Conservation (phyloP, 2,329 filamentous ascomycete genomes). For the Ceratocystis variospora region DNA sequence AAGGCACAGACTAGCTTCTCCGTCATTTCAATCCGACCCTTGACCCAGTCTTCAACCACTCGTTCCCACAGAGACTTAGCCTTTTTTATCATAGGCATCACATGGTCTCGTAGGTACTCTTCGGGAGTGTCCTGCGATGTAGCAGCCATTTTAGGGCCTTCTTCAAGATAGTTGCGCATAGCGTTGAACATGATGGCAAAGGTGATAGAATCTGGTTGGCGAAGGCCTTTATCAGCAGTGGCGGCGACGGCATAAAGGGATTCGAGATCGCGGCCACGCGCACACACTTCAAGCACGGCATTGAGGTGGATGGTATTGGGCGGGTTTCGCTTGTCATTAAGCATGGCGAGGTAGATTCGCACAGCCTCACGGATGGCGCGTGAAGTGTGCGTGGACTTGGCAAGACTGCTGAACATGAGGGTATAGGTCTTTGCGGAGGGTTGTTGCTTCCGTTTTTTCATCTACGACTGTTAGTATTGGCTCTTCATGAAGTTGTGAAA, state of each 20-base stretch:
- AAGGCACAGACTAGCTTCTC: constrained; percentile 69
- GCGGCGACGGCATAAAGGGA: constrained; percentile 63
- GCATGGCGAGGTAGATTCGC: constrained; percentile 64
- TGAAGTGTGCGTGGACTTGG: constrained; percentile 42
- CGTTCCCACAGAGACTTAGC: constrained; percentile 70
- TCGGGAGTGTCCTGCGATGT: constrained; percentile 21
- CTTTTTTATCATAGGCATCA: constrained; percentile 29
- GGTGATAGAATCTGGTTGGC: constrained; percentile 53
- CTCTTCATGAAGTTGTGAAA: constrained; percentile 18
- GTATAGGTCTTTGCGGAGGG: constrained; percentile 78
- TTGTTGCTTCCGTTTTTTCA: constrained; percentile 81
- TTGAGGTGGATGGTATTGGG: constrained; percentile 77
- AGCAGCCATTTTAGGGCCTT: constrained; percentile 7
- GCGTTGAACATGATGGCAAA: constrained; percentile 76
- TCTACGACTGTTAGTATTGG: constrained; percentile 36
- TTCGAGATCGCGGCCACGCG: constrained; percentile 60
- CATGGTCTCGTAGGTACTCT: constrained; percentile 10
- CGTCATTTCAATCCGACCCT: constrained; percentile 57
- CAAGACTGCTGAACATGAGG: constrained; percentile 64
- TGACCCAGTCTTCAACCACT: constrained; percentile 60
- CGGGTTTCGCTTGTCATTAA: constrained; percentile 46
- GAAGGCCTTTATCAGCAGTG: constrained; percentile 51
- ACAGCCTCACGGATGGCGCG: constrained; percentile 55
- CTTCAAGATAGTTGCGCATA: constrained; percentile 39
- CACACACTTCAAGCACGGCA: constrained; percentile 71